These are phyloP conservation scores for Metschnikowia kofuensis DNA, from an alignment of 805 yeast species.

Conservation along the genomic window DNA sequence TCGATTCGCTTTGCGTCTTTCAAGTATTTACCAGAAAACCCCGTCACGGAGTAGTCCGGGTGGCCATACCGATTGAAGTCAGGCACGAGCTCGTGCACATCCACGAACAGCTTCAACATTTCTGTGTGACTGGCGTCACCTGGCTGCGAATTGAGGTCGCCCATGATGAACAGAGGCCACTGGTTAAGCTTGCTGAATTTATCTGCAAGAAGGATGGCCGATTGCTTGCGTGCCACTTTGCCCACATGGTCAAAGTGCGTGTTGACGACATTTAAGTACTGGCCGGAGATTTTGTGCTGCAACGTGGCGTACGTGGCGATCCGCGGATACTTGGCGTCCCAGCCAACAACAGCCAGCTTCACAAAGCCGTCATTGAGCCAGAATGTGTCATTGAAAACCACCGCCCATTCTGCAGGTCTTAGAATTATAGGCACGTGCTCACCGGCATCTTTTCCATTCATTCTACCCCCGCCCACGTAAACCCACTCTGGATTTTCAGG, in stretches of 20 bases:
- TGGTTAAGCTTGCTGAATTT: constrained; percentile 13
- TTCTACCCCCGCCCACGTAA: constrained; percentile 17
- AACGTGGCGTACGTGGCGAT: constrained; percentile 20
- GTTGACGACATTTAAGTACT: constrained; percentile 19
- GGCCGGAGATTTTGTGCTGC: constrained; percentile 9
- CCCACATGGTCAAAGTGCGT: constrained; percentile 23
- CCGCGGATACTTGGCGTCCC: constrained; percentile 22
- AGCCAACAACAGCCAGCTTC: constrained; percentile 12
- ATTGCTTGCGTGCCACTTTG: constrained; percentile 8
- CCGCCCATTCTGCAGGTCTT: constrained; percentile 16
- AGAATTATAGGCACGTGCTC: constrained; percentile 21
- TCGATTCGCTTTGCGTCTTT: constrained; percentile 32
- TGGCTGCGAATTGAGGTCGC: constrained; percentile 29
- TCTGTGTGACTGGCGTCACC: constrained; percentile 20
- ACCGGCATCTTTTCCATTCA: constrained; percentile 16
- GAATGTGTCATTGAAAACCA: constrained; percentile 16
- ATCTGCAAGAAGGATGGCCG: constrained; percentile 10
- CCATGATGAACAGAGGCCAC: constrained; percentile 33
- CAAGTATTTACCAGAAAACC: constrained; percentile 28
- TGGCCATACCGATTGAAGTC: constrained; percentile 29
- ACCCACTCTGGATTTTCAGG: constrained; percentile 14
- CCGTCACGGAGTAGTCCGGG: constrained; percentile 29
- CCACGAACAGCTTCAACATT: constrained; percentile 15
- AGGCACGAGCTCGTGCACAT: constrained; percentile 21
- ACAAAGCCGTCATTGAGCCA: constrained; percentile 18